These are phyloP conservation scores for Botrytis elliptica DNA, from an alignment of 2,329 filamentous ascomycete species.

Conservation along the genomic window DNA sequence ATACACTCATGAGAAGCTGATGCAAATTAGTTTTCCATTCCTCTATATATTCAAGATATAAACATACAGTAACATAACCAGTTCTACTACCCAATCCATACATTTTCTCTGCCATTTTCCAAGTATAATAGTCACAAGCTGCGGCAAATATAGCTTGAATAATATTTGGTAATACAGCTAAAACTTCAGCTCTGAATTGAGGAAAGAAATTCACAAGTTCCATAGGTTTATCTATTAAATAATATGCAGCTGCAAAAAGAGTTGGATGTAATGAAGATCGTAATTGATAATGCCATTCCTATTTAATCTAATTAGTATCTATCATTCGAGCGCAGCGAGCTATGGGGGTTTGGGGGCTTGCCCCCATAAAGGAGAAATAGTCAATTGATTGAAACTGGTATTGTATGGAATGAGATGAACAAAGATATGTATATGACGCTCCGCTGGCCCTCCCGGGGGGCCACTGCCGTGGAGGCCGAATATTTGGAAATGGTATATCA, in stretches of 20 bases:
- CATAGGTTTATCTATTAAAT: conserved; percentile 56
- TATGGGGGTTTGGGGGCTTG: background rate
- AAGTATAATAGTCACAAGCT: conserved; percentile 80
- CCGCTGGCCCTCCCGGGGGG: conserved; percentile 7
- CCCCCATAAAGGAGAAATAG: background rate
- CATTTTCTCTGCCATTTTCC: conserved; percentile 71
- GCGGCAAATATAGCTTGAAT: conserved; percentile 78
- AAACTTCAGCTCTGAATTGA: conserved; percentile 59
- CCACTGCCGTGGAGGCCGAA: conserved; percentile 13
- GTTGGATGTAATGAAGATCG: conserved; percentile 90
- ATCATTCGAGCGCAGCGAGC: conserved; percentile 20
- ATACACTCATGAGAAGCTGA: conserved; percentile 67
- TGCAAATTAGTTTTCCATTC: conserved; percentile 15
- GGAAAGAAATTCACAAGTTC: conserved; percentile 53
- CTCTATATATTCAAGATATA: background rate
- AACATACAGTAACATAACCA: conserved; percentile 66
- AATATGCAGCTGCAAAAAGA: conserved; percentile 77
- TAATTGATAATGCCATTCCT: conserved; percentile 92
- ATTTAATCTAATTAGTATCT: conserved; percentile 12
- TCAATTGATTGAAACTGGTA: background rate
- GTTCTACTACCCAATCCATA: conserved; percentile 65
- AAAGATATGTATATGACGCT: background rate
- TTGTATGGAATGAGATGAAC: background rate
- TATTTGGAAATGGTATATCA: background rate
- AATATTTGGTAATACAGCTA: conserved; percentile 71